A percentile compares a stretch with the other conserved stretches of the same genome.
phyloP scores from a whole-genome alignment of 192 early-diverging fungal genomes.

The Coemansia sp. region DNA sequence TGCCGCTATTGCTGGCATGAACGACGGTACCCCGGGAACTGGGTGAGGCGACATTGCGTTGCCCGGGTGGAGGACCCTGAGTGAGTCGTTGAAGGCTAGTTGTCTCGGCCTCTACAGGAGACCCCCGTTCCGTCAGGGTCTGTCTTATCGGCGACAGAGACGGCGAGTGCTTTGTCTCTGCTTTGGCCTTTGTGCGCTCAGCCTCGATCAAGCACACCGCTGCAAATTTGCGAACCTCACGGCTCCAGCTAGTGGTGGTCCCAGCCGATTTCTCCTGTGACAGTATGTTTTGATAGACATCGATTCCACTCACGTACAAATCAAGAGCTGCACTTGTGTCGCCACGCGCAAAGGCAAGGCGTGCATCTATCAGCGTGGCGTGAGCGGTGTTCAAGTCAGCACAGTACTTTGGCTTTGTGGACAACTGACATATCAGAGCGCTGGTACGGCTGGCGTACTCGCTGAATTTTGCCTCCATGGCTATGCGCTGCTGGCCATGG shows the following conservation, averaged over 20 bases:
- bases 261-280: constrained; percentile 14
- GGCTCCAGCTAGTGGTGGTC: constrained; percentile 12
- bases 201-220: constrained; percentile 28
- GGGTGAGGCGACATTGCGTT: neutral
- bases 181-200: constrained; percentile 24
- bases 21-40: neutral
- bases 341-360: constrained; percentile 12
- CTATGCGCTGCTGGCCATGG: constrained; percentile 8
- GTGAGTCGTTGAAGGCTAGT: neutral
- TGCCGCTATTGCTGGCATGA: neutral
- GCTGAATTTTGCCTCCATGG: constrained; percentile 36
- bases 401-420: constrained; percentile 9
- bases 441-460: constrained; percentile 42
- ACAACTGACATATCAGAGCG: constrained; percentile 21
- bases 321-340: constrained; percentile 17
- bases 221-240: constrained; percentile 42
- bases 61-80: neutral
- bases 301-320: constrained; percentile 31
- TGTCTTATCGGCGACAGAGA: neutral
- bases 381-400: constrained; percentile 21
- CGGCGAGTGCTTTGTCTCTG: neutral
- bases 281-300: constrained; percentile 39
- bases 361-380: constrained; percentile 21
- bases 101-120: neutral
- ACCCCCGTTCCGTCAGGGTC: neutral